Percentiles rank a stretch among this genome's conserved stretches.
These are phyloP conservation scores for Arthromyces matolae DNA, from an alignment of 768 basidiomycete species.

Conservation along the genomic window DNA sequence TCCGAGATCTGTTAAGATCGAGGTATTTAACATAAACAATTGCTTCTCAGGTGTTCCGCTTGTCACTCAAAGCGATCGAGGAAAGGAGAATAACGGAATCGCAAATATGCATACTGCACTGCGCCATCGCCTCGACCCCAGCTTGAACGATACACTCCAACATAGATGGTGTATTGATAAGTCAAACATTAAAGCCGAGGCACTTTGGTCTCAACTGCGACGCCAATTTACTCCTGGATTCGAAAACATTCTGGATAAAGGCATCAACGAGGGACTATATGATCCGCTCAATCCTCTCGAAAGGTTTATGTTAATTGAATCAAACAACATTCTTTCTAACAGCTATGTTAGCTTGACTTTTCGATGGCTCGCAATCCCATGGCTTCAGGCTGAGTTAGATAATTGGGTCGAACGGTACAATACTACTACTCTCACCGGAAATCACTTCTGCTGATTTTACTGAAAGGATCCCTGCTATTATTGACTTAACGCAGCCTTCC, in stretches of 20 bases:
- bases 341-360: constrained; percentile 23
- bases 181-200: constrained; percentile 37
- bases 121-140: constrained; percentile 30
- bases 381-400: constrained; percentile 34
- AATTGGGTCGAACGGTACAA: constrained; percentile 19
- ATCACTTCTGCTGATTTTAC: constrained; percentile 30
- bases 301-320: constrained; percentile 3
- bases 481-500: not conserved
- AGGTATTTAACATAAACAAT: not conserved
- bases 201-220: constrained; percentile 33
- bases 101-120: constrained; percentile 36
- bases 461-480: constrained; percentile 20
- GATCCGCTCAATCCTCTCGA: constrained; percentile 20
- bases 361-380: constrained; percentile 34
- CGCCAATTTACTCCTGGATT: constrained; percentile 33
- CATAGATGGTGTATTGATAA: constrained; percentile 32
- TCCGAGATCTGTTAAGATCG: too few species aligned
- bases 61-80: constrained; percentile 35
- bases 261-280: constrained; percentile 27
- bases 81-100: constrained; percentile 31
- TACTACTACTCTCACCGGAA: constrained; percentile 26
- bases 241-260: constrained; percentile 31
- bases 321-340: not conserved
- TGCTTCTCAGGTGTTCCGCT: constrained; percentile 23
- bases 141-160: constrained; percentile 29